These are phyloP conservation scores for Lepidium aucheri DNA, from an alignment of 345 rosid species.

Conservation along the genomic window DNA sequence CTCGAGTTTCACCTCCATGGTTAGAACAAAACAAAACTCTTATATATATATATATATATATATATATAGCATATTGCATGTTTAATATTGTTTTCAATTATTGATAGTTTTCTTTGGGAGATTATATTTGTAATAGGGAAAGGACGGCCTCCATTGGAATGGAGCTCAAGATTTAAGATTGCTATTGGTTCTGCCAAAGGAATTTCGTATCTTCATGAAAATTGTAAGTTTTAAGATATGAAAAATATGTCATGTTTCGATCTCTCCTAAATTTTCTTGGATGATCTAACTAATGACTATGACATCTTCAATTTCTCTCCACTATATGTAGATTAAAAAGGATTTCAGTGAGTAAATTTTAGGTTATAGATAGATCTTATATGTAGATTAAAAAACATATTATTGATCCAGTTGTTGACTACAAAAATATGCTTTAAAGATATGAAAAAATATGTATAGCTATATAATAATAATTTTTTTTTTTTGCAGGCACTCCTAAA, in stretches of 20 bases:
- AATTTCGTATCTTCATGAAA: conserved; percentile 91
- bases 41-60: background rate
- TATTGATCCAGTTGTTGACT: too few species aligned
- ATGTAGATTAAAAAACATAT: too few species aligned
- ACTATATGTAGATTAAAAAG: too few species aligned
- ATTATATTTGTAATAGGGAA: conserved; percentile 37
- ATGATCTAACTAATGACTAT: too few species aligned
- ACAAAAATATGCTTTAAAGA: too few species aligned
- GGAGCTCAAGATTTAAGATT: conserved; percentile 63
- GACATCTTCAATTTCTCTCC: too few species aligned
- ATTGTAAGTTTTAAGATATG: conserved; percentile 39
- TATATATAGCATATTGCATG: background rate
- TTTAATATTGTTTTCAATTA: background rate
- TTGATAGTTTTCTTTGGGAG: background rate
- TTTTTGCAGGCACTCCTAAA: conserved; percentile 62
- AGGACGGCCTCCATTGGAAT: conserved; percentile 61
- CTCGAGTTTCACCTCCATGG: conserved; percentile 66
- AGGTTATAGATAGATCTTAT: too few species aligned
- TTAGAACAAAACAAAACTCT: conserved; percentile 7
- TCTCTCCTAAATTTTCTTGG: too few species aligned
- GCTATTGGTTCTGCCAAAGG: conserved; percentile 91
- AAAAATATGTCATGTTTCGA: too few species aligned
- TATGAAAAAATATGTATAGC: too few species aligned
- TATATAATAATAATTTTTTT: too few species aligned
- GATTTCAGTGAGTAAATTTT: too few species aligned